These are phyloP conservation scores for Millerozyma miso DNA, from an alignment of 805 yeast genomes.

Conservation along the genomic window DNA sequence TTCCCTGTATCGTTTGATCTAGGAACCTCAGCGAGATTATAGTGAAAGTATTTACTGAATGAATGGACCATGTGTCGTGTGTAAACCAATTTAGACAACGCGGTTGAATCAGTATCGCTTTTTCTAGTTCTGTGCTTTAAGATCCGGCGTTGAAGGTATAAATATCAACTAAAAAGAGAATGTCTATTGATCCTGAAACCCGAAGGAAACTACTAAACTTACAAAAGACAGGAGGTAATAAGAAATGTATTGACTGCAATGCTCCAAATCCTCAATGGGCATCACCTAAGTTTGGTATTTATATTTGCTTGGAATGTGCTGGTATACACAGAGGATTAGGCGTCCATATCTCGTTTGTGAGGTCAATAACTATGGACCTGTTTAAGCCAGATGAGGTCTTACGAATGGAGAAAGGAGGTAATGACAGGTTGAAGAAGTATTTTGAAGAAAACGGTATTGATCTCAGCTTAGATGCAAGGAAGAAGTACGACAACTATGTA, in stretches of 20 bases:
- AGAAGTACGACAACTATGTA: slow-evolving; percentile 81
- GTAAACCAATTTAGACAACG: not conserved
- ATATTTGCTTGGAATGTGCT: slow-evolving; percentile 96
- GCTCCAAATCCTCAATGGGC: slow-evolving; percentile 99
- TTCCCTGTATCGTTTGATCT: not conserved
- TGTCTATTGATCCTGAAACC: slow-evolving; percentile 91
- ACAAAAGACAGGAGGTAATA: slow-evolving; percentile 71
- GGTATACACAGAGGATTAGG: slow-evolving; percentile 95
- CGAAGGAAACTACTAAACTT: slow-evolving; percentile 71
- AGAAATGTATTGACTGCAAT: slow-evolving; percentile 87
- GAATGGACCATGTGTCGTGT: not conserved
- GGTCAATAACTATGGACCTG: slow-evolving; percentile 98
- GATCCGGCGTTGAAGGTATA: not conserved
- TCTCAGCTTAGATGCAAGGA: slow-evolving; percentile 55
- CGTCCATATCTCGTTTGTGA: slow-evolving; percentile 92
- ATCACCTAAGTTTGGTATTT: slow-evolving; percentile 95
- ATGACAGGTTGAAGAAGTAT: slow-evolving; percentile 65
- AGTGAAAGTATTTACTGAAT: not conserved
- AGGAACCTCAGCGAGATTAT: not conserved
- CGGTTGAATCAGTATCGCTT: not conserved
- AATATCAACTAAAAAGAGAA: slow-evolving; percentile 6
- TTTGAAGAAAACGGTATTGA: slow-evolving; percentile 72
- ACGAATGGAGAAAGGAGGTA: slow-evolving; percentile 94
- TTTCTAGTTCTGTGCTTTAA: not conserved
- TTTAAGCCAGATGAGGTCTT: slow-evolving; percentile 88